These are phyloP conservation scores for Rhizopogon vulgaris DNA, from an alignment of 768 basidiomycete species.

Conservation along the genomic window DNA sequence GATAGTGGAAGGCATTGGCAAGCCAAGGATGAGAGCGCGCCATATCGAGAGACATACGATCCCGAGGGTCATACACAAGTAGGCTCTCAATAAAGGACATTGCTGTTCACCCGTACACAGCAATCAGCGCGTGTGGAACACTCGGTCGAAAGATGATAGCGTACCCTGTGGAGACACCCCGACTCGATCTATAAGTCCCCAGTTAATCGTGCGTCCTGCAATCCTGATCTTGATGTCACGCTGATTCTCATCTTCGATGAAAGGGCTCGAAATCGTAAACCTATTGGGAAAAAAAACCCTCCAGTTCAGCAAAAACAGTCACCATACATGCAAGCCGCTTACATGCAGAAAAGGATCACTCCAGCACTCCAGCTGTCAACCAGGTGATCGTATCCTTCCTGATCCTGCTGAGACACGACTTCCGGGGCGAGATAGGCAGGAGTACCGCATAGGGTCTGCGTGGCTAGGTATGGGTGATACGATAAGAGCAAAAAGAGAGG, in stretches of 20 bases:
- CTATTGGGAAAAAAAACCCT: slow-evolving; percentile 27
- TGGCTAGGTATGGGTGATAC: neutral
- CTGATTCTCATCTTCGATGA: slow-evolving; percentile 67
- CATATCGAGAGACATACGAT: slow-evolving; percentile 65
- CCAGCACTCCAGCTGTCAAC: slow-evolving; percentile 98
- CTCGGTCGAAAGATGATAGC: slow-evolving; percentile 7
- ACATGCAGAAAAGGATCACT: slow-evolving; percentile 92
- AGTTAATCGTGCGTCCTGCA: slow-evolving; percentile 53
- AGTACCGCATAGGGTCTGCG: slow-evolving; percentile 91
- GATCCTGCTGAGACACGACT: slow-evolving; percentile 60
- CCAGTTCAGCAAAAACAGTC: slow-evolving; percentile 7
- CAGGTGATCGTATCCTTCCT: slow-evolving; percentile 74
- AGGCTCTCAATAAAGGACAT: slow-evolving; percentile 62
- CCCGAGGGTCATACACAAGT: slow-evolving; percentile 54
- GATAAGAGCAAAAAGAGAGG: neutral
- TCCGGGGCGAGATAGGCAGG: slow-evolving; percentile 93
- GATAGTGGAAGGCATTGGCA: neutral
- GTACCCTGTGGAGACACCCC: slow-evolving; percentile 43
- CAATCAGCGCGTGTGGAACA: neutral
- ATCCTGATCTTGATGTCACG: slow-evolving; percentile 60
- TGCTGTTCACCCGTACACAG: slow-evolving; percentile 40
- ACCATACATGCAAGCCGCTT: slow-evolving; percentile 17
- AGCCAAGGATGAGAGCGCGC: slow-evolving; percentile 82
- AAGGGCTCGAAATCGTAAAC: slow-evolving; percentile 74
- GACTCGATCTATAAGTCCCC: slow-evolving; percentile 37